phyloP scores from a whole-genome alignment of 2,329 filamentous ascomycete species.

The Alternaria sp. region DNA sequence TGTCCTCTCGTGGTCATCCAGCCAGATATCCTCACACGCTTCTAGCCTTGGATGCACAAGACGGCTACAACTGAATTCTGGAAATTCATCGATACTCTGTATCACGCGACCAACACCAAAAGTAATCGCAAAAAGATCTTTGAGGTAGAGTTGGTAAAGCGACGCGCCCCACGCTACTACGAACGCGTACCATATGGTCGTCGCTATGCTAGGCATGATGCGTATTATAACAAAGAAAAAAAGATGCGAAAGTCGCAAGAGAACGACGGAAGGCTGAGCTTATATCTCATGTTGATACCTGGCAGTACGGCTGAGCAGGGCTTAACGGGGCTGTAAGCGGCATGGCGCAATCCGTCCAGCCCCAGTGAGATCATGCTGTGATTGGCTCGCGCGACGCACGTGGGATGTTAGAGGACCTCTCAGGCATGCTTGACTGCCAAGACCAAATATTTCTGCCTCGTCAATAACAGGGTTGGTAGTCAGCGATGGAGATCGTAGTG shows the following conservation, averaged over 20 bases:
- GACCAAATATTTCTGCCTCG: not conserved
- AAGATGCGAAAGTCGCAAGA: not conserved
- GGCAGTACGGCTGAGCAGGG: slow-evolving; percentile 7
- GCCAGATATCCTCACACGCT: slow-evolving; percentile 44
- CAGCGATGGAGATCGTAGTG: not conserved
- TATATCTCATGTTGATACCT: slow-evolving; percentile 16
- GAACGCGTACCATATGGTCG: slow-evolving; percentile 26
- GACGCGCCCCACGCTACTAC: slow-evolving; percentile 35
- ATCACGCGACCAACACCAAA: slow-evolving; percentile 39
- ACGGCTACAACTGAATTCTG: slow-evolving; percentile 32
- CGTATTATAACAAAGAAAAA: not conserved
- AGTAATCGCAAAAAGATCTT: slow-evolving; percentile 30
- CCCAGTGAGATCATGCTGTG: not conserved
- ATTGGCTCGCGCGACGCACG: slow-evolving; percentile 1
- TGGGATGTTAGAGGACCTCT: slow-evolving; percentile 13
- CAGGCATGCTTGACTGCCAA: not conserved
- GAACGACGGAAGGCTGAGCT: slow-evolving; percentile 4
- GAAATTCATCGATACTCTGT: slow-evolving; percentile 40
- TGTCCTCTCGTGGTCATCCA: slow-evolving; percentile 34
- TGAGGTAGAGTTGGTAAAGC: slow-evolving; percentile 39
- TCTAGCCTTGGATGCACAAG: slow-evolving; percentile 35
- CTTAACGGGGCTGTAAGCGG: slow-evolving; percentile 8
- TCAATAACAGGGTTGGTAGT: not conserved
- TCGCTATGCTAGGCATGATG: slow-evolving; percentile 22
- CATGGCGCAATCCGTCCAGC: slow-evolving; percentile 1